These are phyloP conservation scores for Eimeria tenella DNA, from an alignment of 169 alveolate species.

Conservation along the genomic window DNA sequence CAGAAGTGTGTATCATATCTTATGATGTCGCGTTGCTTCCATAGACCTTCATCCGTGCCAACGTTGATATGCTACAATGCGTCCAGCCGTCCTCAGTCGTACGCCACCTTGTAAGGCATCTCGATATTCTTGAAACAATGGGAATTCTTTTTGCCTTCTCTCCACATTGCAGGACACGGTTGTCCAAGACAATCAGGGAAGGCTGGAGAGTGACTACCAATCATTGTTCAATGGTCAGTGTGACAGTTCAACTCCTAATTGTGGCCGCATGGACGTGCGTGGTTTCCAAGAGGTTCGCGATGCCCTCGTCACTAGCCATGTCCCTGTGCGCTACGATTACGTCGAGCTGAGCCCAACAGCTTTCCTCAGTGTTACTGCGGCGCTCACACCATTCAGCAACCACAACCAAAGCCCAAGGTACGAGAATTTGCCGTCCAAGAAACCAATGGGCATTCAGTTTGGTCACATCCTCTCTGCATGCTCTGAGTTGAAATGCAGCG, in stretches of 20 bases:
- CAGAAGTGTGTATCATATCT: not conserved
- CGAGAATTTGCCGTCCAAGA: not conserved
- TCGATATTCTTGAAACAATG: not conserved
- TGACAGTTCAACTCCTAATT: not conserved
- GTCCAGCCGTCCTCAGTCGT: no score
- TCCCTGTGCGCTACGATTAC: conserved; percentile 94
- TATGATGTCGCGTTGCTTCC: no score
- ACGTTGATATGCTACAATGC: no score
- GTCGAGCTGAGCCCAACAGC: conserved; percentile 97
- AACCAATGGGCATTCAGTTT: no score
- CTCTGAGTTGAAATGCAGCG: no score
- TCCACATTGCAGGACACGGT: conserved; percentile 79
- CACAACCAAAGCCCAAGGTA: conserved; percentile 94
- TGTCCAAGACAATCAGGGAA: conserved; percentile 73
- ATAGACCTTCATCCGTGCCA: no score
- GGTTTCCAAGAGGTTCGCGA: conserved; percentile 15
- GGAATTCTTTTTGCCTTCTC: not conserved
- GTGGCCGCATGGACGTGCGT: conserved; percentile 7
- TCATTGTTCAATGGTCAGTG: conserved; percentile 28
- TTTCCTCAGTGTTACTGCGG: conserved; percentile 97
- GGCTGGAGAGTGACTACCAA: conserved; percentile 64
- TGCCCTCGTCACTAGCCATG: conserved; percentile 74
- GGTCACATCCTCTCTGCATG: no score
- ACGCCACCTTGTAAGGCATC: no score
- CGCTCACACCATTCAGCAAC: conserved; percentile 98